A percentile compares a stretch with the other conserved stretches of the same genome.
phyloP scores from a whole-genome alignment of 1,284 basidiomycete genomes.

The Leccinum olivaceoglutinosum region DNA sequence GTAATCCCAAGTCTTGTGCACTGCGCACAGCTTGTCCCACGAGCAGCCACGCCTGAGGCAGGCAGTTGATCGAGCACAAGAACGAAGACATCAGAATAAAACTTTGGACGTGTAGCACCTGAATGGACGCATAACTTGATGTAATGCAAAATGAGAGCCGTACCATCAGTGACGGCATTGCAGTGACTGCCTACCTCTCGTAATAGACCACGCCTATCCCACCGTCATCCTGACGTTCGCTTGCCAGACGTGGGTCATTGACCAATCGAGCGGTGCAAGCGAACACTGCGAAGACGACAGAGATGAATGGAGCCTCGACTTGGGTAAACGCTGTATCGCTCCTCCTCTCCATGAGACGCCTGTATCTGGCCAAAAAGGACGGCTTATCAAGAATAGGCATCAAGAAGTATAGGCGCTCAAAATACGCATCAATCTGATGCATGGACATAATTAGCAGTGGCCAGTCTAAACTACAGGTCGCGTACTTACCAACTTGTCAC shows the following conservation, averaged over 20 bases:
- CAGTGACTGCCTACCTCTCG: conserved; percentile 53
- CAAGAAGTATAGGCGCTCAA: conserved; percentile 77
- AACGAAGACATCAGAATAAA: conserved; percentile 84
- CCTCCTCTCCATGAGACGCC: conserved; percentile 65
- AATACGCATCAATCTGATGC: conserved; percentile 75
- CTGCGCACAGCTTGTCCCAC: conserved; percentile 83
- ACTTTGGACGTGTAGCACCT: conserved; percentile 83
- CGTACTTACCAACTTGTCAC: conserved; percentile 63
- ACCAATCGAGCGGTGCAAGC: conserved; percentile 77
- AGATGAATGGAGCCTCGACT: conserved; percentile 67
- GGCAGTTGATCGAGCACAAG: conserved; percentile 83
- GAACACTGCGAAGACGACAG: conserved; percentile 78
- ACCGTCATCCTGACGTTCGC: conserved; percentile 60
- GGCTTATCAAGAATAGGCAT: conserved; percentile 82
- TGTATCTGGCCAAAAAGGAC: conserved; percentile 70
- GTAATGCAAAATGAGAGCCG: conserved; percentile 79
- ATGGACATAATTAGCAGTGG: conserved; percentile 21
- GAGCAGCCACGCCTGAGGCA: conserved; percentile 87
- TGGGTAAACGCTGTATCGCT: conserved; percentile 48
- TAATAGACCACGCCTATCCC: conserved; percentile 85
- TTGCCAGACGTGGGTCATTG: conserved; percentile 63
- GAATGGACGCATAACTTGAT: conserved; percentile 77
- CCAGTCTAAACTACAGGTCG: conserved; percentile 8
- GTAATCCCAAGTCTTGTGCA: conserved; percentile 84
- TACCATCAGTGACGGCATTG: conserved; percentile 7